Evolutionary conservation across 2,329 filamentous ascomycete genomes (phyloP).

Genomic region (Fonsecaea pedrosoi): DNA sequence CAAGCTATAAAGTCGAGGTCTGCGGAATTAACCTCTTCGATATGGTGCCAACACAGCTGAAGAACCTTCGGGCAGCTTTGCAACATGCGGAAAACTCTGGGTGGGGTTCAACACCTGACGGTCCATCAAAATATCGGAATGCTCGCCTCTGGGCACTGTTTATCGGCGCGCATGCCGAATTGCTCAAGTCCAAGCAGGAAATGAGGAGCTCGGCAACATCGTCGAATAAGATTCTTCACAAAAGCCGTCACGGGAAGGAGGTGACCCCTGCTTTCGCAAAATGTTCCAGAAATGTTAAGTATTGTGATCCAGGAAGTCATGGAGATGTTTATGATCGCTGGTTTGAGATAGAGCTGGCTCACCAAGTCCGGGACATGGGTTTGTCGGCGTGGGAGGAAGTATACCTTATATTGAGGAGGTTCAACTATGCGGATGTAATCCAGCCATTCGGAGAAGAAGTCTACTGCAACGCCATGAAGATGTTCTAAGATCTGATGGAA

Average conservation of each 20-base stretch:
- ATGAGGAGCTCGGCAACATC: not conserved
- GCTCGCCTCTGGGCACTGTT: slow-evolving; percentile 3
- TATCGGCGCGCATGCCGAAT: not conserved
- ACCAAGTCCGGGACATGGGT: not conserved
- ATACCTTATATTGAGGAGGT: not conserved
- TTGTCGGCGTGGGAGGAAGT: not conserved
- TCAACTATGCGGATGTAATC: not conserved
- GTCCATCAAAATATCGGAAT: not conserved
- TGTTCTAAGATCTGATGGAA: not conserved
- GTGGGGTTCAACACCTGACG: not conserved
- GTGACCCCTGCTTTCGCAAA: not conserved
- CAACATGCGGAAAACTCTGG: not conserved
- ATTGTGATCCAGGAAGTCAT: not conserved
- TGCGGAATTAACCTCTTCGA: not conserved
- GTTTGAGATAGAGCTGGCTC: not conserved
- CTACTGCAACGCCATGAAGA: not conserved
- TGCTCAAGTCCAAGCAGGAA: not conserved
- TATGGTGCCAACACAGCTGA: not conserved
- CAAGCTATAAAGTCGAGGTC: not conserved
- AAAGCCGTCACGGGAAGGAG: not conserved
- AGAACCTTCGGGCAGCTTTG: not conserved
- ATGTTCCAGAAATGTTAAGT: not conserved
- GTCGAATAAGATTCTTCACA: not conserved
- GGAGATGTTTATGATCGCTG: not conserved
- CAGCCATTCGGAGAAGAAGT: not conserved